Percentiles rank a stretch among this genome's conserved stretches.
phyloP scores from a whole-genome alignment of 1,284 basidiomycete genomes.

The Erythrobasidium hasegawianum region DNA sequence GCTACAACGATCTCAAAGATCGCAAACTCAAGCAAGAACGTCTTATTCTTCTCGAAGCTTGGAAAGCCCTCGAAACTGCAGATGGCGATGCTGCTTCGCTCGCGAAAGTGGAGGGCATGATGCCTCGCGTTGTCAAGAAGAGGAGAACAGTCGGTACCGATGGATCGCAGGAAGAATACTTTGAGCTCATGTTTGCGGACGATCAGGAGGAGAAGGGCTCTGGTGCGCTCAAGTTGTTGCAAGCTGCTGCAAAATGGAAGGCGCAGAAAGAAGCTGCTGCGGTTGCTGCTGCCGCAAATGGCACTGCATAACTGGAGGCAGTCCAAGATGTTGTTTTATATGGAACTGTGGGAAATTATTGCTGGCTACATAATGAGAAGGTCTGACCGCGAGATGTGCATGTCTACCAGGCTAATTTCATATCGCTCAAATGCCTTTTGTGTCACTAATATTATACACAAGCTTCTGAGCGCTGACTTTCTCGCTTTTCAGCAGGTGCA shows the following conservation, averaged over 20 bases:
- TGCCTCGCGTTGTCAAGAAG: slow-evolving; percentile 84
- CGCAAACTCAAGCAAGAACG: slow-evolving; percentile 86
- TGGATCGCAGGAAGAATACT: slow-evolving; percentile 75
- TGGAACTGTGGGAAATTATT: too few species aligned
- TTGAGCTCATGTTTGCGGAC: slow-evolving; percentile 90
- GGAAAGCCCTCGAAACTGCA: slow-evolving; percentile 83
- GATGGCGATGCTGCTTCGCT: slow-evolving; percentile 65
- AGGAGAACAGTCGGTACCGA: slow-evolving; percentile 76
- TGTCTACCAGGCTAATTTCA: background rate
- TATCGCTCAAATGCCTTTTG: slow-evolving; percentile 12
- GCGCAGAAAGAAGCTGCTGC: slow-evolving; percentile 44
- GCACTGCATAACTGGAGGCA: background rate
- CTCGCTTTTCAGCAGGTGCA: slow-evolving; percentile 42
- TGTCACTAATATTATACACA: slow-evolving; percentile 48
- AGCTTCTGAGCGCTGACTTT: slow-evolving; percentile 48
- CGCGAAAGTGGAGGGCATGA: slow-evolving; percentile 75
- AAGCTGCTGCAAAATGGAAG: slow-evolving; percentile 85
- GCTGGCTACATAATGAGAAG: background rate
- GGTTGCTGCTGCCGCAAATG: background rate
- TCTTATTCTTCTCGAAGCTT: slow-evolving; percentile 80
- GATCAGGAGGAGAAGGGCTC: slow-evolving; percentile 89
- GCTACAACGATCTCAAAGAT: slow-evolving; percentile 76
- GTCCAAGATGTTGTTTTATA: background rate
- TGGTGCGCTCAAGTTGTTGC: slow-evolving; percentile 79
- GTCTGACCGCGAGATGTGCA: background rate